Base-by-base conservation (phyloP, 495 filamentous ascomycete species). In the Xylaria intraflava region DNA sequence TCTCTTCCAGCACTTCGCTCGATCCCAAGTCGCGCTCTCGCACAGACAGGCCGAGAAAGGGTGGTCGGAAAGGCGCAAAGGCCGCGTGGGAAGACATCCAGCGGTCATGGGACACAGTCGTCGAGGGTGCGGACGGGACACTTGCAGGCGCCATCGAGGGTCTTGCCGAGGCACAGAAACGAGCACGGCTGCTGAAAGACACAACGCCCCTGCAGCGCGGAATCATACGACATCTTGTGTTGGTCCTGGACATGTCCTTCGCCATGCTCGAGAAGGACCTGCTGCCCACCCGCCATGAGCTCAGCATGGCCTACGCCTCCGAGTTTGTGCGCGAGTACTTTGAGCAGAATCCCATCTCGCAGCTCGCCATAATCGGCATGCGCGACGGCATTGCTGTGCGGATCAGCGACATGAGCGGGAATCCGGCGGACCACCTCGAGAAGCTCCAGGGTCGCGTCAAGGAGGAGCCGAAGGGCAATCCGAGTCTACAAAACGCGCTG, bases 291-390 rank as follows among this genome's bases (percentile, higher is more conserved):
- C 81, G 92, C 29, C 90, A 92, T 67, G 78, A 89, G 38, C 77
- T 95, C 33, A 84, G 84, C 8, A 78, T 96, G 54, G 84, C 84
- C 59, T 94, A 91, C 72, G 87, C 90, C 41, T 79, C 85, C 55
- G 86, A 88, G 53, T 97, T 96, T 66, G 86, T 96, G 33, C 79
- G 83, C 41, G 94, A 96, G 59, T 98, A 90, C 70, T 98, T 97
- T 66, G 92, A 96, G 68, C 93, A 98, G 68, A 98, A 98, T 55
- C 93, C 93, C n/a, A 97, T 98, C 67, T 93, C 89, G 26, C 94
- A 98, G 64, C 77, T 98, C 33, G 89, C 86, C 12, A 83, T 97
- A 20, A 72, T 98, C 36, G 92, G 87, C 42, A 91, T 96, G 82
- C 83, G 85, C 39, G 94, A 97, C 69, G 93, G 93, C 12, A 73